phyloP scores from a whole-genome alignment of 2,329 filamentous ascomycete genomes.

The Arthrobotrys conoides region DNA sequence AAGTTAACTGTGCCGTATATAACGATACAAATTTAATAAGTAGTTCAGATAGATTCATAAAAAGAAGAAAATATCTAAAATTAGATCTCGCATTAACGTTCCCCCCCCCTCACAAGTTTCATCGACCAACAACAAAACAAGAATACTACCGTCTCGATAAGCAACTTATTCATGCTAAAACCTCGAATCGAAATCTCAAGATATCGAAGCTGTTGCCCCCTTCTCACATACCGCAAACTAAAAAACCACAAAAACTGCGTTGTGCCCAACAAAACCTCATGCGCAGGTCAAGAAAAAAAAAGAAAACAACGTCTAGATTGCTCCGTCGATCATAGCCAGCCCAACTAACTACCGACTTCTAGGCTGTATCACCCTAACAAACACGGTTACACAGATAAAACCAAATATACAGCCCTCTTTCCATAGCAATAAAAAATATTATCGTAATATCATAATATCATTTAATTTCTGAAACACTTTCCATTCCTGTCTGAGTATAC shows the following conservation, averaged over 20 bases:
- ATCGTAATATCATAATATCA: too few relatives aligned
- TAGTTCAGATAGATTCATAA: not conserved
- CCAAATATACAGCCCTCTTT: not conserved
- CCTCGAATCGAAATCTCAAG: too few relatives aligned
- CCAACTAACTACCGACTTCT: not conserved
- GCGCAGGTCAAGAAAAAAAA: not conserved
- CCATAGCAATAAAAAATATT: not conserved
- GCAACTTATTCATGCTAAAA: not conserved
- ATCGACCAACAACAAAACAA: not conserved
- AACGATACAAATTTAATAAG: not conserved
- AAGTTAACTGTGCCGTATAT: conserved; percentile 7
- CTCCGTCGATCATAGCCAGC: not conserved
- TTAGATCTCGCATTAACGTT: conserved; percentile 8
- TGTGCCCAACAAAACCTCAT: conserved; percentile 48
- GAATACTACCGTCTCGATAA: not conserved
- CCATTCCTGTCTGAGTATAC: not conserved
- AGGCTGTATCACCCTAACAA: conserved; percentile 6
- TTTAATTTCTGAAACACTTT: conserved; percentile 24
- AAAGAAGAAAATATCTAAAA: not conserved
- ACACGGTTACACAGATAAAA: conserved; percentile 11
- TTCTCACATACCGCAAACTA: conserved; percentile 19
- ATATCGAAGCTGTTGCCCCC: too few relatives aligned
- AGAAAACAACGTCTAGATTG: conserved; percentile 19
- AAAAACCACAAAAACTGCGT: conserved; percentile 24
- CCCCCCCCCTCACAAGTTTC: not conserved